These are phyloP conservation scores for Xerocomus amazonicus DNA, from an alignment of 1,284 basidiomycete species.

Conservation along the genomic window DNA sequence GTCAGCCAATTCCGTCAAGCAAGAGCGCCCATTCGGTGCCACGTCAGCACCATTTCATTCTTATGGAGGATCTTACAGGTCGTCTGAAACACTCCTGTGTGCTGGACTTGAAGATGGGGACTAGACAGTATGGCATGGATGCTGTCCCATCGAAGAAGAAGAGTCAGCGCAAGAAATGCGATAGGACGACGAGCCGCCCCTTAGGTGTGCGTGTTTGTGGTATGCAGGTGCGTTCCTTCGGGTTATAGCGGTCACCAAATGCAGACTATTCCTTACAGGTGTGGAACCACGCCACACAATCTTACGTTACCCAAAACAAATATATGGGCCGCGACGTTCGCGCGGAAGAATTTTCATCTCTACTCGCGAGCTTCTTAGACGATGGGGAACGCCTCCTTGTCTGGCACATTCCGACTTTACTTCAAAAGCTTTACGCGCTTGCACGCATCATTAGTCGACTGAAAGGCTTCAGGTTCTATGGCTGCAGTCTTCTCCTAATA, in stretches of 20 bases:
- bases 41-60: constrained; percentile 94
- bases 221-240: constrained; percentile 80
- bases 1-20: constrained; percentile 32
- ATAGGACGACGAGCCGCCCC: constrained; percentile 88
- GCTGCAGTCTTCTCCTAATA: constrained; percentile 93
- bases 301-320: constrained; percentile 94
- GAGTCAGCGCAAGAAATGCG: constrained; percentile 98
- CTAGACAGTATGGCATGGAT: constrained; percentile 96
- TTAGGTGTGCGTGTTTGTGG: constrained; percentile 95
- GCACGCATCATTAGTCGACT: constrained; percentile 87
- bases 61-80: constrained; percentile 98
- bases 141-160: constrained; percentile 92
- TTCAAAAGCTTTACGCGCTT: constrained; percentile 92
- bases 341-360: constrained; percentile 79
- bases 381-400: constrained; percentile 83
- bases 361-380: constrained; percentile 81
- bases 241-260: neutral
- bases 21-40: constrained; percentile 47
- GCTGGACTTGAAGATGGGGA: constrained; percentile 98
- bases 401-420: constrained; percentile 88
- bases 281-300: constrained; percentile 80
- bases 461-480: constrained; percentile 95
- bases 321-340: constrained; percentile 91
- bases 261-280: constrained; percentile 52
- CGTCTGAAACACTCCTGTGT: constrained; percentile 93